Conservation (phyloP, 169 alveolate genomes). For the Ichthyophthirius multifiliis region DNA sequence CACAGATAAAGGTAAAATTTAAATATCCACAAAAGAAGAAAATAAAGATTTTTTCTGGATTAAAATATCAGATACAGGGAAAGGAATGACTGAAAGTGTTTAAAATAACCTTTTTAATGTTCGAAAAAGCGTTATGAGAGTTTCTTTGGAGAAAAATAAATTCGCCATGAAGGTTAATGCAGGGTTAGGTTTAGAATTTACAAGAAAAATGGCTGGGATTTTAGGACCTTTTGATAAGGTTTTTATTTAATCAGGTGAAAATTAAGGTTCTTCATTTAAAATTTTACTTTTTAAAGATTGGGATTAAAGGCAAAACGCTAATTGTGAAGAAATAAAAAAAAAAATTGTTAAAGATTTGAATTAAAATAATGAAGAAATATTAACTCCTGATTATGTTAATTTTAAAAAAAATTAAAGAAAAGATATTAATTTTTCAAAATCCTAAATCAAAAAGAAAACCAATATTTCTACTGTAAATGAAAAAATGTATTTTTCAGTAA, state of each 20-base stretch:
- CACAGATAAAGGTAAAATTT: not conserved
- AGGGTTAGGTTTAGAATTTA: not conserved
- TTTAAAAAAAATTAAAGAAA: no score
- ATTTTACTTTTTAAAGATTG: not conserved
- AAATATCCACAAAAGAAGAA: not conserved
- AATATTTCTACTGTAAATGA: no score
- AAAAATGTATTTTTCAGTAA: no score
- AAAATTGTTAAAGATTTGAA: not conserved
- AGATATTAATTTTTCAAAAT: no score
- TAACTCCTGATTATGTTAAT: not conserved
- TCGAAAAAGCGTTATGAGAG: not conserved
- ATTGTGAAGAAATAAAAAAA: not conserved
- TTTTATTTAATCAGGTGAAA: not conserved
- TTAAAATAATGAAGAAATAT: not conserved
- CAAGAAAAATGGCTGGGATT: not conserved
- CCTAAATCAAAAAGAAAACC: no score
- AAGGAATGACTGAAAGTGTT: conserved; percentile 6
- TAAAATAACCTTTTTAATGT: not conserved
- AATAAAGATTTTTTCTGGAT: not conserved
- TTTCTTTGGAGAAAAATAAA: not conserved
- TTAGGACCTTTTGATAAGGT: not conserved
- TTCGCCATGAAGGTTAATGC: not conserved
- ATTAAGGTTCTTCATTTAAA: not conserved
- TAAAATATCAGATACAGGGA: not conserved
- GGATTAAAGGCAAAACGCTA: not conserved